A percentile compares a stretch with the other conserved stretches of the same genome.
Conservation (phyloP, 2,329 filamentous ascomycete genomes). For the Rhynchosporium graminicola region DNA sequence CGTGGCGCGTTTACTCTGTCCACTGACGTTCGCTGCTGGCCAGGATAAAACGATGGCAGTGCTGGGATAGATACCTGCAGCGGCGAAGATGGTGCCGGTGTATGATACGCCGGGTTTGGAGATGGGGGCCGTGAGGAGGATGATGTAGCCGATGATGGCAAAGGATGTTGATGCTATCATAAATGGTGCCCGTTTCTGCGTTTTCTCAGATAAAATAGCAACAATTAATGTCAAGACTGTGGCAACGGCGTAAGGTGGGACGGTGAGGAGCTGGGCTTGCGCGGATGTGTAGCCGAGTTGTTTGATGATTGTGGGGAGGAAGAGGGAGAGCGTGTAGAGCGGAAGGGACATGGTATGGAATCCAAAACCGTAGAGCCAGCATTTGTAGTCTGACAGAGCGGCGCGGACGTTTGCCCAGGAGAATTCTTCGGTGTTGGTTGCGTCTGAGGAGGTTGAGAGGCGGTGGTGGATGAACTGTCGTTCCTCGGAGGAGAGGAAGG, state of each 20-base stretch:
- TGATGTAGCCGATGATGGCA: conserved; percentile 59
- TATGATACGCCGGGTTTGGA: conserved; percentile 48
- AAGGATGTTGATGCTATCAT: conserved; percentile 55
- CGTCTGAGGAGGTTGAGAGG: conserved; percentile 67
- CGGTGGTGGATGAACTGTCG: conserved; percentile 50
- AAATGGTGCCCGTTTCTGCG: conserved; percentile 53
- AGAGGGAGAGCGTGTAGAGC: conserved; percentile 45
- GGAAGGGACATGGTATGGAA: conserved; percentile 72
- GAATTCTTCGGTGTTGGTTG: conserved; percentile 68
- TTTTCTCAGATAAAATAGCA: conserved; percentile 48
- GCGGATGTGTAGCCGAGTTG: conserved; percentile 57
- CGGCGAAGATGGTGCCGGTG: conserved; percentile 63
- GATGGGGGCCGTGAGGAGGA: conserved; percentile 44
- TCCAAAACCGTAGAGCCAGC: conserved; percentile 70
- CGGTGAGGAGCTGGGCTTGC: conserved; percentile 46
- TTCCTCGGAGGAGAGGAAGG: conserved; percentile 46
- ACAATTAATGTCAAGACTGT: conserved; percentile 53
- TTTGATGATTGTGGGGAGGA: conserved; percentile 44
- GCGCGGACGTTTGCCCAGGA: conserved; percentile 64
- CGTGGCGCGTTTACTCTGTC: conserved; percentile 68
- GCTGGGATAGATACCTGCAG: conserved; percentile 67
- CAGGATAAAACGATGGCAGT: conserved; percentile 65
- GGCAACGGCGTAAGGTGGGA: conserved; percentile 60
- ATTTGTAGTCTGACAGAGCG: conserved; percentile 67
- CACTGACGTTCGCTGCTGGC: conserved; percentile 71